These are phyloP conservation scores for Ceratocystis alfenasii DNA, from an alignment of 2,329 filamentous ascomycete genomes.

Conservation along the genomic window DNA sequence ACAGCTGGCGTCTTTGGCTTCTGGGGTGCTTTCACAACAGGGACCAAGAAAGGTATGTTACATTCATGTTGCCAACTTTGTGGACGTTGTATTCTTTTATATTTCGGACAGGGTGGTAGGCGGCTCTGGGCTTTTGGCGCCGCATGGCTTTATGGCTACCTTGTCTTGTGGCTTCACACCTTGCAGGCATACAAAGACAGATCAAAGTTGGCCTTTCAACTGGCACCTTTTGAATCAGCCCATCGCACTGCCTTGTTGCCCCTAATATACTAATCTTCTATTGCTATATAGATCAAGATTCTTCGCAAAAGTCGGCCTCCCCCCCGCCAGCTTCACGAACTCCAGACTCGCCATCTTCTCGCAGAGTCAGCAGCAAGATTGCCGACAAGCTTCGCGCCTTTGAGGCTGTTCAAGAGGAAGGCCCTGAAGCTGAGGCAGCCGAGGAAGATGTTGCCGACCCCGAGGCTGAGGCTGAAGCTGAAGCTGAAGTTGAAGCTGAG, in stretches of 20 bases:
- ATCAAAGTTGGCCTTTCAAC: background rate
- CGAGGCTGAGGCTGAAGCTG: background rate
- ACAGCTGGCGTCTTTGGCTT: conserved; percentile 40
- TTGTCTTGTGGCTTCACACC: background rate
- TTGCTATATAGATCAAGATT: conserved; percentile 11
- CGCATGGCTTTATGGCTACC: background rate
- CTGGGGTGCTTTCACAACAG: conserved; percentile 40
- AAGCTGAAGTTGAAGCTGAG: background rate
- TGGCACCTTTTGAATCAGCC: background rate
- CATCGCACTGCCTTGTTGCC: background rate
- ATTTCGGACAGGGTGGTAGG: background rate
- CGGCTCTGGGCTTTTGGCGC: background rate
- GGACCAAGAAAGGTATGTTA: conserved; percentile 34
- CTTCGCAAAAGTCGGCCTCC: conserved; percentile 11
- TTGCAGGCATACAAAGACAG: background rate
- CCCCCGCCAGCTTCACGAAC: conserved; percentile 11
- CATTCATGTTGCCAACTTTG: conserved; percentile 14
- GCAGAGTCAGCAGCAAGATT: conserved; percentile 35
- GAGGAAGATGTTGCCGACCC: background rate
- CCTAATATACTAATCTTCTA: background rate
- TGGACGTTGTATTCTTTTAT: background rate
- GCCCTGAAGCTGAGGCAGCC: background rate
- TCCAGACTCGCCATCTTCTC: conserved; percentile 2
- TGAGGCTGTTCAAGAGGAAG: conserved; percentile 35
- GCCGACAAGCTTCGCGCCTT: conserved; percentile 47